Base-by-base conservation (phyloP, 148 eudicot genomes). In the Fallopia convolvulus region DNA sequence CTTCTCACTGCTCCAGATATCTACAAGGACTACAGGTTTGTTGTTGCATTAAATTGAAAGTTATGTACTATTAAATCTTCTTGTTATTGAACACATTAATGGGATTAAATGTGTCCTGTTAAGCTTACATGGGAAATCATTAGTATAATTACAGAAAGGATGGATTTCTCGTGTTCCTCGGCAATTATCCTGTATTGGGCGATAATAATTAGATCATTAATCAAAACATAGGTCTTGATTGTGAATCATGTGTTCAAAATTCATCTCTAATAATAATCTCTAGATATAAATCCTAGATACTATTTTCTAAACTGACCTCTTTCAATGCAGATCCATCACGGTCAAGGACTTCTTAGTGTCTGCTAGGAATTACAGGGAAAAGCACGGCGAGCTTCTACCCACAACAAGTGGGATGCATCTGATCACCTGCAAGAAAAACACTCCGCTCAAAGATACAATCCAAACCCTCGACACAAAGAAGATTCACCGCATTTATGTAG, bases 11-110 rank as follows among this genome's bases (percentile, higher is more conserved):
- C 97, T 20, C 99, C 99, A 5, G 92, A 89, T 80, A 89, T 94
- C 56, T 94, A 94, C 90, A 92, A 88, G 82, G 89, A 92, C 77
- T 87, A 85, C 89, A 90, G 98, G 97, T 91, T 39, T 73, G 83
- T 80, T 12, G 48, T 8, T 73, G 50, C 78, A 47, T 52, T 46
- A 36, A 66, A 14, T 13, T 15, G 72, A 33, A 5, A 66, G n/a
- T 66, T 36, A 60, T 32, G 8, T 66, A 36, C 44, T 0, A 66
- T 66, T 12, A 66, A 66, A 66, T 66, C 21, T 23, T 14, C 10
- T 0, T 33, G 10, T 17, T 63, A 63, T 26, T 61, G 36, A 55
- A 21, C 66, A 8, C 32, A 23, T 23, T 20, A 58, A 8, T 58
- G 0, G 14, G 8, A 21, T 55, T 6, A 17, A 7, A n/a, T 18